phyloP scores from a whole-genome alignment of 106 monocot genomes.

The Acorus calamus region DNA sequence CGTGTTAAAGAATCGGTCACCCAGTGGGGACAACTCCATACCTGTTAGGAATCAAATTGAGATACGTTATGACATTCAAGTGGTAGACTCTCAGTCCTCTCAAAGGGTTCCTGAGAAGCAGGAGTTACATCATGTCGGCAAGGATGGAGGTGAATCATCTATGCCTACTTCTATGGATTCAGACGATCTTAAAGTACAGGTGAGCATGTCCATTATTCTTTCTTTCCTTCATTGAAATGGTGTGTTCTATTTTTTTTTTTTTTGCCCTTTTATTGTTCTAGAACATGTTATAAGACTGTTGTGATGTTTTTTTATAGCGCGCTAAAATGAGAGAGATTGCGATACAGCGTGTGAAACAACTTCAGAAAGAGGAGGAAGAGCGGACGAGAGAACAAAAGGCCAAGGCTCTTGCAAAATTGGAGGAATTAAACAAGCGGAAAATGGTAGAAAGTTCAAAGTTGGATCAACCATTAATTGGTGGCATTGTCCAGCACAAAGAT shows the following conservation, averaged over 20 bases:
- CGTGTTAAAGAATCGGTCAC: constrained; percentile 18
- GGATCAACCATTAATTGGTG: constrained; percentile 12
- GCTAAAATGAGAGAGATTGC: constrained; percentile 66
- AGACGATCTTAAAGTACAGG: constrained; percentile 54
- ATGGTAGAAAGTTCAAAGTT: constrained; percentile 22
- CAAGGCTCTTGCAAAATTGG: constrained; percentile 90
- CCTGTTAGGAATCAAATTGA: not conserved
- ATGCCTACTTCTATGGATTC: constrained; percentile 20
- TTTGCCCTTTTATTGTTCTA: not conserved
- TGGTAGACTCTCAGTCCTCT: constrained; percentile 10
- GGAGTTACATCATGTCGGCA: constrained; percentile 6
- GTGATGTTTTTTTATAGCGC: constrained; percentile 27
- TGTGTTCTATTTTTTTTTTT: not conserved
- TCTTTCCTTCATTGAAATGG: not conserved
- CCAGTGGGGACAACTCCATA: constrained; percentile 20
- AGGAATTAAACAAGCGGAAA: constrained; percentile 66
- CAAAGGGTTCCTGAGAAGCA: constrained; percentile 17
- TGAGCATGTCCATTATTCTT: constrained; percentile 7
- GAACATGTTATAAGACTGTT: not conserved
- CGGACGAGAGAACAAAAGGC: constrained; percentile 71
- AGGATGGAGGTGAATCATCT: constrained; percentile 11
- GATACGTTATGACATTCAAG: not conserved
- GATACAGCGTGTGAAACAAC: constrained; percentile 57
- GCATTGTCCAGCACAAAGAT: constrained; percentile 6
- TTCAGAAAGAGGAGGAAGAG: constrained; percentile 77